These are phyloP conservation scores for Arthrobotrys pseudoclavata DNA, from an alignment of 2,329 filamentous ascomycete genomes.

Conservation along the genomic window DNA sequence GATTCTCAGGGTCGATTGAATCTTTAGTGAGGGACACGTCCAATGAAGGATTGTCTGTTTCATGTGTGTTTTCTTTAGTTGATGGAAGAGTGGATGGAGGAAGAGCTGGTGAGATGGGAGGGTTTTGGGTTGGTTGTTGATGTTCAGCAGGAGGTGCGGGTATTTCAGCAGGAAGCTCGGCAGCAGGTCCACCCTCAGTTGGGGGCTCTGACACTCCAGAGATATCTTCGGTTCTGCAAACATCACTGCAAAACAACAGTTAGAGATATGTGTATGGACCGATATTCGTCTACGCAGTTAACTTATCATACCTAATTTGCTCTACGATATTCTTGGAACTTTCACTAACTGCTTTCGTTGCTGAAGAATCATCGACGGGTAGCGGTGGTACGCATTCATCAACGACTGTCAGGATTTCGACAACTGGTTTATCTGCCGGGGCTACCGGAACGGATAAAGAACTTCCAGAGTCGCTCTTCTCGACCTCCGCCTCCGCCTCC, in stretches of 20 bases:
- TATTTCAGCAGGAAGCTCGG: not conserved
- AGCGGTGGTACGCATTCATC: not conserved
- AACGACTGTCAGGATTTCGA: not conserved
- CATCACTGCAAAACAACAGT: not conserved
- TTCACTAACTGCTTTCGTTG: slow-evolving; percentile 3
- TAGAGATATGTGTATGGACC: not conserved
- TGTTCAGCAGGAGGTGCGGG: not conserved
- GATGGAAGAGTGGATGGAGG: not conserved
- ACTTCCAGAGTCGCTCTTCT: not conserved
- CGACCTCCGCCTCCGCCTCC: not conserved
- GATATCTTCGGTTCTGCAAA: slow-evolving; percentile 10
- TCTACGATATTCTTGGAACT: slow-evolving; percentile 1
- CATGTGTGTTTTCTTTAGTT: no score
- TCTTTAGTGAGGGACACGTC: not conserved
- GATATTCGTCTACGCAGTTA: not conserved
- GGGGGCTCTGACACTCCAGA: not conserved
- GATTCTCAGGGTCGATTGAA: not conserved
- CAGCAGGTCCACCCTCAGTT: not conserved
- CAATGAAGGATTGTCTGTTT: not conserved
- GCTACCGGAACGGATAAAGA: not conserved
- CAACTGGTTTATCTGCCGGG: slow-evolving; percentile 7
- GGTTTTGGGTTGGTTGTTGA: not conserved
- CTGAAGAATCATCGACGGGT: not conserved
- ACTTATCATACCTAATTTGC: not conserved
- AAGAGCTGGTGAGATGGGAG: not conserved